Base-by-base conservation (phyloP, 225 moss, liverwort and hornwort genomes). In the Polytrichum formosum region DNA sequence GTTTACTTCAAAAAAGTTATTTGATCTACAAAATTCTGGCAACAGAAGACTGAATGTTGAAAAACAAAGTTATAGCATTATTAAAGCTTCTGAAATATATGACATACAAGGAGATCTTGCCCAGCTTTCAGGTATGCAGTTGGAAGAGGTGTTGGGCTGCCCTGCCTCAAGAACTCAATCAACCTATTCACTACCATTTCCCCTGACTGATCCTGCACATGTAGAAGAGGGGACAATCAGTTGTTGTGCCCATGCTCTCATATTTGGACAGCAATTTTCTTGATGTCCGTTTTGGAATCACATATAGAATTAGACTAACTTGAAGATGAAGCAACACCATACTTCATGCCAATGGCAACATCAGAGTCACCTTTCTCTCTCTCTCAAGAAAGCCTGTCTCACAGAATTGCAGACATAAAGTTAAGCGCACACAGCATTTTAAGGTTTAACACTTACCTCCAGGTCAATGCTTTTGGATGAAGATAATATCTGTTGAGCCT, bases 101-200 rank as follows among this genome's bases (percentile, higher is more conserved):
- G 1, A 74, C 79, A 79, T 78, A 97, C 93, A 67, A 92, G 77
- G 69, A 97, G 91, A 61, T 74, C 79, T 67, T 88, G 77, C 2
- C 94, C 86, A 4, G 91, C 83, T 77, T 97, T 91, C 10, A 85
- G 35, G 58, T 91, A 83, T 0, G 28, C 28, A 72, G 73, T 70
- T 46, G 91, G 91, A 66, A 88, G 61, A 20, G 58, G 75, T 2
- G 69, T 69, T 65, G 30, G 25, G 2, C 84, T 83, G 2, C 22
- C 79, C 74, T 92, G 81, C 4, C 67, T 46, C n/a, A 76, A 74
- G 18, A 79, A 78, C 29, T 31, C 60, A 63, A 80, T 68, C 28
- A 97, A 70, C 7, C 20, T 73, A 6, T 61, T 81, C 0, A 92
- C 8, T 71, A 85, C 63, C 27, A 59, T 28, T 73, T 80, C 73